Conservation (phyloP, 2,329 filamentous ascomycete species). For the Penicillium sp. region DNA sequence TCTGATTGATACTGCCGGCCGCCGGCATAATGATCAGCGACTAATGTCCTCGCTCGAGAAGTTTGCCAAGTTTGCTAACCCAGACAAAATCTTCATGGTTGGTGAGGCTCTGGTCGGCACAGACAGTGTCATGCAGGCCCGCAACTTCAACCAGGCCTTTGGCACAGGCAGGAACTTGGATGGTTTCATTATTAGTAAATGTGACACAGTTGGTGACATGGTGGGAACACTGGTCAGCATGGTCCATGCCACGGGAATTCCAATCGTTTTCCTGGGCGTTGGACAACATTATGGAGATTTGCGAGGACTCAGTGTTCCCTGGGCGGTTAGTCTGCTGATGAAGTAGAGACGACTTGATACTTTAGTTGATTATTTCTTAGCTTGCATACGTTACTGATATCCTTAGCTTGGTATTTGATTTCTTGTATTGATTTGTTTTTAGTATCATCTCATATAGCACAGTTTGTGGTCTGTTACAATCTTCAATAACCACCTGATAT, state of each 20-base stretch:
- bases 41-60: constrained; percentile 97
- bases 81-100: constrained; percentile 99
- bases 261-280: constrained; percentile 84
- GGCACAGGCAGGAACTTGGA: constrained; percentile 77
- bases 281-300: constrained; percentile 68
- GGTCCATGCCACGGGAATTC: constrained; percentile 95
- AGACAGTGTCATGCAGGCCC: constrained; percentile 90
- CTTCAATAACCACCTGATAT: too few relatives aligned
- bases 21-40: constrained; percentile 90
- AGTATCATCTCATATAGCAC: not conserved
- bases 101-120: constrained; percentile 89
- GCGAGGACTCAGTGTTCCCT: constrained; percentile 62
- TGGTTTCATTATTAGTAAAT: constrained; percentile 98
- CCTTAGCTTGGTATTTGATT: not conserved
- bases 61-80: constrained; percentile 92
- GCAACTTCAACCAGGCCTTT: constrained; percentile 94
- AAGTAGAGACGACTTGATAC: constrained; percentile 33
- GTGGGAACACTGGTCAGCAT: constrained; percentile 93
- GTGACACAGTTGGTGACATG: constrained; percentile 99
- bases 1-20: constrained; percentile 91
- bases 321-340: constrained; percentile 62
- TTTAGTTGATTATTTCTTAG: not conserved
- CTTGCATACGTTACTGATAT: not conserved
- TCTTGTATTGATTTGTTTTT: not conserved
- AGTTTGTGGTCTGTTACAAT: too few relatives aligned